These are phyloP conservation scores for Penicillium freii DNA, from an alignment of 2,329 filamentous ascomycete species.

Conservation along the genomic window DNA sequence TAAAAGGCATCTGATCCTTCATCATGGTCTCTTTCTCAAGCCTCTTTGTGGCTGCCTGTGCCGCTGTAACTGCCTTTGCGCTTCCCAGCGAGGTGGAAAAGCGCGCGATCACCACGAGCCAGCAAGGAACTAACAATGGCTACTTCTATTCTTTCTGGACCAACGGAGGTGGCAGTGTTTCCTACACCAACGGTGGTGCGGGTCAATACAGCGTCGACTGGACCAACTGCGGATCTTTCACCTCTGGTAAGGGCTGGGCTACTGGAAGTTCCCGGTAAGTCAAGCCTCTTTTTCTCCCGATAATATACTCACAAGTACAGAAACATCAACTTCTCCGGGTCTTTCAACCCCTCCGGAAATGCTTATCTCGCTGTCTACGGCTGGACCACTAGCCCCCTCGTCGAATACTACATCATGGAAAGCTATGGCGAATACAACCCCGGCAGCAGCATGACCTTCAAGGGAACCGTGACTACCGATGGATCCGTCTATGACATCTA, in stretches of 20 bases:
- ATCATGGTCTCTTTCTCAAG: conserved; percentile 31
- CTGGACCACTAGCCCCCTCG: conserved; percentile 39
- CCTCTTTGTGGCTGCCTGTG: conserved; percentile 24
- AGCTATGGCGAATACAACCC: conserved; percentile 37
- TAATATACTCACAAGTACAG: conserved; percentile 9
- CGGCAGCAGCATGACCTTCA: conserved; percentile 25
- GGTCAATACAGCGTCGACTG: conserved; percentile 50
- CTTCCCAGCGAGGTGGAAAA: conserved; percentile 21
- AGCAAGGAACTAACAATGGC: conserved; percentile 40
- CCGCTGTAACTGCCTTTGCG: conserved; percentile 24
- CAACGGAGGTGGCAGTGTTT: conserved; percentile 45
- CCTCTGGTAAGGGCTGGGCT: conserved; percentile 60
- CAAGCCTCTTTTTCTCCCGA: not conserved
- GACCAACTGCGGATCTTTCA: conserved; percentile 53
- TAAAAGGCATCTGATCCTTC: not conserved
- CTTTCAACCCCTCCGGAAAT: conserved; percentile 33
- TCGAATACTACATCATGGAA: conserved; percentile 43
- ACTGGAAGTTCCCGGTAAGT: conserved; percentile 52
- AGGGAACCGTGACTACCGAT: conserved; percentile 39
- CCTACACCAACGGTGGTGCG: conserved; percentile 46
- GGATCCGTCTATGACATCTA: conserved; percentile 41
- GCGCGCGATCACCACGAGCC: conserved; percentile 24
- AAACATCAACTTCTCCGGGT: conserved; percentile 32
- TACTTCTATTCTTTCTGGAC: conserved; percentile 54
- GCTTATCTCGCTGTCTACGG: conserved; percentile 41